Evolutionary conservation across 2,329 filamentous ascomycete genomes (phyloP), one percentile per base, ranked within the genome.

Genomic region (Penicillium digitatum): DNA sequence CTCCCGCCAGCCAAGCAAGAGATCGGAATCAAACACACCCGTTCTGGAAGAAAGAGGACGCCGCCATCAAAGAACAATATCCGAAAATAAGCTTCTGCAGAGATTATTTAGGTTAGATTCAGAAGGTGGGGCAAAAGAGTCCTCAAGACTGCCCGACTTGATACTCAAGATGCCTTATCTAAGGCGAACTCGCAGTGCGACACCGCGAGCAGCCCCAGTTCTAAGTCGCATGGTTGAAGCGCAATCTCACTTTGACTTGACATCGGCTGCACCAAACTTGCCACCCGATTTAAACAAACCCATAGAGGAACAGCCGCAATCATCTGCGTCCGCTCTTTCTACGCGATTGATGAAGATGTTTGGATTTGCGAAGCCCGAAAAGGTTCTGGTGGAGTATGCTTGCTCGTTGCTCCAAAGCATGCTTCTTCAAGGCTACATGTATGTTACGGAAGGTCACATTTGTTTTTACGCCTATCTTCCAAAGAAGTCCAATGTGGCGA

Each of bases 401-500:
- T 97, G 93, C 75, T 96, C 90, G 86, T 78, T 97, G 37, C 77
- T 97, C 32, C 91, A 96, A 71, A 96, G 88, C 68, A 90, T 96
- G 42, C 78, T 97, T 29, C 81, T 97, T 9, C 91, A 96, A 69
- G 94, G 94, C 6, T 96, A 94, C 71, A 87, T 99, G 82, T 97
- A 97, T 75, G 89, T 99, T 67, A 97, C 94, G 0, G 81, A 88
- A 58, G 88, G 87, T 64, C 94, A 99, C 70, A 88, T 97, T 58
- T 96, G 92, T 75, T 99, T 97, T 72, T 97, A 96, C 70, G 91
- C 94, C 37, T 96, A 96, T 70, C 81, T 97, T n/a, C 91, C 91
- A 7, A 95, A 92, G 78, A 96, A 94, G 79, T 85, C 88, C 48
- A 84, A 89, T 63, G 81, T 86, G 52, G 82, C 88, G 18, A 83